phyloP scores from a whole-genome alignment of 2,329 filamentous ascomycete genomes.

The Claviceps fusiformis region DNA sequence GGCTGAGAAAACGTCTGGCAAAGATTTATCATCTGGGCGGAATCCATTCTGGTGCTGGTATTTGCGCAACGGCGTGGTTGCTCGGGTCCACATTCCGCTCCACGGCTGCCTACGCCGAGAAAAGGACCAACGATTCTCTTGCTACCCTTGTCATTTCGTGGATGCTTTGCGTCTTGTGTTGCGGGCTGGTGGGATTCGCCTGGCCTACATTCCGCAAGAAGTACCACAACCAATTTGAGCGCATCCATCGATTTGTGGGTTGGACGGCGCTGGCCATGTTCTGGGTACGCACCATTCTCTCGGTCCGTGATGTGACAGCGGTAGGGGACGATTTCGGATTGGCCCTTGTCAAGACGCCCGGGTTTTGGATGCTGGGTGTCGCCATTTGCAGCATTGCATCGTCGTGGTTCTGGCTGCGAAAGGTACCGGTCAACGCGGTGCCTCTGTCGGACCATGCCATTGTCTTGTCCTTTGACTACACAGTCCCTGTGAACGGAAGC shows the following conservation, averaged over 20 bases:
- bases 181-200: conserved; percentile 47
- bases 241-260: conserved; percentile 58
- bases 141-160: conserved; percentile 37
- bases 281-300: conserved; percentile 47
- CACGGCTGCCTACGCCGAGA: conserved; percentile 20
- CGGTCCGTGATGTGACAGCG: conserved; percentile 31
- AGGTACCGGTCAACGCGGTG: conserved; percentile 51
- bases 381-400: conserved; percentile 53
- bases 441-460: conserved; percentile 59
- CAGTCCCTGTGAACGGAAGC: conserved; percentile 35
- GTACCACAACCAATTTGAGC: conserved; percentile 57
- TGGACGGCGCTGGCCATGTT: conserved; percentile 54
- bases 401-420: conserved; percentile 61
- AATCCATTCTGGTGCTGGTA: conserved; percentile 34
- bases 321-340: conserved; percentile 19
- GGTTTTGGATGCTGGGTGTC: conserved; percentile 54
- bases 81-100: conserved; percentile 27
- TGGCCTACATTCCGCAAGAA: conserved; percentile 49
- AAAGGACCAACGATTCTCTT: conserved; percentile 23
- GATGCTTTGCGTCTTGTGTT: conserved; percentile 42
- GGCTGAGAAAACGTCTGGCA: conserved; percentile 32
- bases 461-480: conserved; percentile 55
- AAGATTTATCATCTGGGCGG: conserved; percentile 40
- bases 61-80: conserved; percentile 36
- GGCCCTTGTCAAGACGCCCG: conserved; percentile 24